Base-by-base conservation (phyloP, 2,329 filamentous ascomycete species). In the Penicillium sp. region DNA sequence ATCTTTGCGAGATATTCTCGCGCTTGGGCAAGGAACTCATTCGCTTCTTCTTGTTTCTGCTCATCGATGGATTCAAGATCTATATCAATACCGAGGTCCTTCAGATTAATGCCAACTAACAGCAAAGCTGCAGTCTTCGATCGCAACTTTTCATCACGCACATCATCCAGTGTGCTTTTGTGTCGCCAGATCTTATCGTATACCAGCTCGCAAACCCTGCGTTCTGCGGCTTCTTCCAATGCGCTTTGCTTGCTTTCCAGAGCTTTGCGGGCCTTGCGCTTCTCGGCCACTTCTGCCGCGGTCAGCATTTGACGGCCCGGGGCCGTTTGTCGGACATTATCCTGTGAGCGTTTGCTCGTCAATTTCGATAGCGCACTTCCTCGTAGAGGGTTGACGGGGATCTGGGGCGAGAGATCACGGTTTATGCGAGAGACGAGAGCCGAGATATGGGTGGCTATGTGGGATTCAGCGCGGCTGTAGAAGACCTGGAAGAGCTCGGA, bases 401-500 rank as follows among this genome's bases (percentile, higher is more conserved):
- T 79, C 73, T 57, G 82, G 5, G 86, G 81, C 1, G 86, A 85
- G 42, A 77, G 78, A 57, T 88, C 85, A 34, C 90, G 87, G 54
- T 84, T 88, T 62, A 94, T 84, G 40, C 86, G 84, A 18, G 87
- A 88, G 2, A 89, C 88, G 13, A 97, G 79, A 2, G 88, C 85
- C 34, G 88, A 88, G 60, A 97, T 90, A 70, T 97, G 92, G 1
- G 91, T 96, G 49, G 85, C 84, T 55, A 97, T 92, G 64, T 94
- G 90, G 2, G 86, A 82, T 10, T 91, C 88, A 21, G 92, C 90
- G 53, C 87, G 83, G 40, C 83, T 78, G 70, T 99, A 99, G 72
- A 97, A 99, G 53, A 96, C 91, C 74, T 99, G 94, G 70, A 97
- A 97, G 49, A 94, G 81, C n/a, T 84, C 82, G 8, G 92, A 88